These are phyloP conservation scores for Tephrocybe rancida DNA, from an alignment of 768 basidiomycete species.

Conservation along the genomic window DNA sequence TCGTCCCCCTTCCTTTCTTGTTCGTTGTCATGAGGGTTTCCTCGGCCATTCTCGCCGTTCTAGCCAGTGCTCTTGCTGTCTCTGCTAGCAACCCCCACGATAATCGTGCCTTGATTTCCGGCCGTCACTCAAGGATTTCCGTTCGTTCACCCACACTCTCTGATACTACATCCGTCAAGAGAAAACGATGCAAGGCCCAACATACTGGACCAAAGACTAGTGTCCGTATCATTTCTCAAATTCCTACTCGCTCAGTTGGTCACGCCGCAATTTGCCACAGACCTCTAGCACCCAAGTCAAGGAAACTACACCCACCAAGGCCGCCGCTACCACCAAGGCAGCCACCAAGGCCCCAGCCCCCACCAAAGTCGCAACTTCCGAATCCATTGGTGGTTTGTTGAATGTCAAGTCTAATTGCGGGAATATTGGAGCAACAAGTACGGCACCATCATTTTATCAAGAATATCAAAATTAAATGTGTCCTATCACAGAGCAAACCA, in stretches of 20 bases:
- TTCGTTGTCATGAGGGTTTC: slow-evolving; percentile 45
- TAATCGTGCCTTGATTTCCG: slow-evolving; percentile 25
- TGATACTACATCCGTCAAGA: slow-evolving; percentile 6
- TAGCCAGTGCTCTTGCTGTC: slow-evolving; percentile 35
- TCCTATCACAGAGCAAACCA: slow-evolving; percentile 44
- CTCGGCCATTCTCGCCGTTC: slow-evolving; percentile 35
- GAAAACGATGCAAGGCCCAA: slow-evolving; percentile 23
- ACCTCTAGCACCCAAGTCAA: slow-evolving; percentile 10
- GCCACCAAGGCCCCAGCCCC: background rate
- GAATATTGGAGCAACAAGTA: slow-evolving; percentile 51
- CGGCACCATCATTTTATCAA: slow-evolving; percentile 14
- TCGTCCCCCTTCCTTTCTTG: slow-evolving; percentile 14
- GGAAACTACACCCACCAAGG: background rate
- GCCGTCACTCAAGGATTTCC: slow-evolving; percentile 37
- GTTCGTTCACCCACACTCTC: slow-evolving; percentile 26
- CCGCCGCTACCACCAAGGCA: slow-evolving; percentile 1
- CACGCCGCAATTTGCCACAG: background rate
- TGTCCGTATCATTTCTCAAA: background rate
- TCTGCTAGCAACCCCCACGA: slow-evolving; percentile 35
- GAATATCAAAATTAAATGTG: background rate
- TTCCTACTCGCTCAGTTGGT: background rate
- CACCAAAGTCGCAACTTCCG: background rate
- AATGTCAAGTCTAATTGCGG: slow-evolving; percentile 47
- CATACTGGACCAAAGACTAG: slow-evolving; percentile 7
- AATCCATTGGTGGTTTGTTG: slow-evolving; percentile 28